A percentile compares a stretch with the other conserved stretches of the same genome.
These are phyloP conservation scores for Spatholobus suberectus DNA, from an alignment of 306 rosid species.

Conservation along the genomic window DNA sequence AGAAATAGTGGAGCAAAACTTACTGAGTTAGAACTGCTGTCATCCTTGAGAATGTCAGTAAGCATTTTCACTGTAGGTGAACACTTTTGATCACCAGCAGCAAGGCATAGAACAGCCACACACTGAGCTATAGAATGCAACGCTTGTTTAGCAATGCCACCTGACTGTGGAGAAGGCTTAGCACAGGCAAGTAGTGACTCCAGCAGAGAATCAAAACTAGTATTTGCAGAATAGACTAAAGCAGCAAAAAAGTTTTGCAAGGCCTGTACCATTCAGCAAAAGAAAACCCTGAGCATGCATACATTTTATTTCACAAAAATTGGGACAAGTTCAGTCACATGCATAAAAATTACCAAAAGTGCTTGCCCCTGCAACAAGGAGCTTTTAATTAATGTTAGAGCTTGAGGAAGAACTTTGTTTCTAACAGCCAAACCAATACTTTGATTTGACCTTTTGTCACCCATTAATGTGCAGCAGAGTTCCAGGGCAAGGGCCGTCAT, in stretches of 20 bases:
- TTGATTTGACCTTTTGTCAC: conserved; percentile 89
- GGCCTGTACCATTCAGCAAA: conserved; percentile 63
- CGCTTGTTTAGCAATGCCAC: conserved; percentile 99
- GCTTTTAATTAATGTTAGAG: conserved; percentile 86
- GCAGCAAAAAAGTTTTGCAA: conserved; percentile 91
- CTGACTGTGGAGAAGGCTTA: conserved; percentile 92
- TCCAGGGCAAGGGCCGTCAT: conserved; percentile 99
- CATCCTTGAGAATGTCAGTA: conserved; percentile 85
- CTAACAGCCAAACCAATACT: conserved; percentile 91
- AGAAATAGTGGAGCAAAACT: conserved; percentile 23
- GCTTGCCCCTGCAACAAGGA: conserved; percentile 99
- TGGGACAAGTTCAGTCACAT: conserved; percentile 18
- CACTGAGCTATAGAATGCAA: conserved; percentile 95
- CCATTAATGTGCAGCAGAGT: conserved; percentile 97
- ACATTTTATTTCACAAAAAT: conserved; percentile 25
- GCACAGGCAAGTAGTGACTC: conserved; percentile 93
- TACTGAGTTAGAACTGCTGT: conserved; percentile 84
- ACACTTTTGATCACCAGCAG: conserved; percentile 91
- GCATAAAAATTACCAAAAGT: conserved; percentile 67
- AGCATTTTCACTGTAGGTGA: conserved; percentile 94
- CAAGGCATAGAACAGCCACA: conserved; percentile 97
- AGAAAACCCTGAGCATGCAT: conserved; percentile 40
- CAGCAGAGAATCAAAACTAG: conserved; percentile 89
- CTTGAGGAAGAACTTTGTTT: conserved; percentile 99
- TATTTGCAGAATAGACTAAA: conserved; percentile 89